phyloP scores from a whole-genome alignment of 1,284 basidiomycete genomes.

The Irpex rosettiformis region DNA sequence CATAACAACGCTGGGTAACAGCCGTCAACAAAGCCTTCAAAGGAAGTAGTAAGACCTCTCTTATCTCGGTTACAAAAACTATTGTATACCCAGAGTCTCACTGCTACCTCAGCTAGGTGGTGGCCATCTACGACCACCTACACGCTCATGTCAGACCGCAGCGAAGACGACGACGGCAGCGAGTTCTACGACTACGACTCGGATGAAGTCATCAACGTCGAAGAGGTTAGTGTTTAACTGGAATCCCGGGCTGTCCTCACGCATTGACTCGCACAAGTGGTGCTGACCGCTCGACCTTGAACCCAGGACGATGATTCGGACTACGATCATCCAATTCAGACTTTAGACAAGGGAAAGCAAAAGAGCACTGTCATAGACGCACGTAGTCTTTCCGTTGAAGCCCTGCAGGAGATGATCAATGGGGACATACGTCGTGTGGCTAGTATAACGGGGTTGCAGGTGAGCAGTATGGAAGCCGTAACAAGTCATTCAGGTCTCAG shows the following conservation, averaged over 20 bases:
- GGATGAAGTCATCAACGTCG: slow-evolving; percentile 19
- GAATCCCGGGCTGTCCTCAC: slow-evolving; percentile 3
- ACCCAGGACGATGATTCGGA: slow-evolving; percentile 29
- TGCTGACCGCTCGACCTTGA: background rate
- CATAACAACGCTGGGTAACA: no score
- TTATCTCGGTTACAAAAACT: background rate
- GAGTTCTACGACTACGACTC: slow-evolving; percentile 28
- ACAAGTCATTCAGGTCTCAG: background rate
- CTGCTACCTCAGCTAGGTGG: background rate
- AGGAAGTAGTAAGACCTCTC: background rate
- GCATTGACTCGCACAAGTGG: background rate
- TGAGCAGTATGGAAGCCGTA: slow-evolving; percentile 24
- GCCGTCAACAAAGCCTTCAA: background rate
- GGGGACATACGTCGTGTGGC: slow-evolving; percentile 44
- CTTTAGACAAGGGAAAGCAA: slow-evolving; percentile 26
- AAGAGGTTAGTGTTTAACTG: slow-evolving; percentile 22
- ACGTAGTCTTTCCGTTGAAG: slow-evolving; percentile 36
- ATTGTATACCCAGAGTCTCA: background rate
- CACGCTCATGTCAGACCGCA: slow-evolving; percentile 29
- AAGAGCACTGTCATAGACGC: slow-evolving; percentile 21
- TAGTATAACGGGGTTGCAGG: slow-evolving; percentile 46
- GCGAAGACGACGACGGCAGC: slow-evolving; percentile 24
- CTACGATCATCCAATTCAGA: slow-evolving; percentile 20
- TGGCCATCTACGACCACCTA: background rate
- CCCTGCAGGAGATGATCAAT: slow-evolving; percentile 43